Evolutionary conservation across 768 basidiomycete genomes (phyloP), one percentile per base, ranked within the genome.

Genomic region (Chiua virens): DNA sequence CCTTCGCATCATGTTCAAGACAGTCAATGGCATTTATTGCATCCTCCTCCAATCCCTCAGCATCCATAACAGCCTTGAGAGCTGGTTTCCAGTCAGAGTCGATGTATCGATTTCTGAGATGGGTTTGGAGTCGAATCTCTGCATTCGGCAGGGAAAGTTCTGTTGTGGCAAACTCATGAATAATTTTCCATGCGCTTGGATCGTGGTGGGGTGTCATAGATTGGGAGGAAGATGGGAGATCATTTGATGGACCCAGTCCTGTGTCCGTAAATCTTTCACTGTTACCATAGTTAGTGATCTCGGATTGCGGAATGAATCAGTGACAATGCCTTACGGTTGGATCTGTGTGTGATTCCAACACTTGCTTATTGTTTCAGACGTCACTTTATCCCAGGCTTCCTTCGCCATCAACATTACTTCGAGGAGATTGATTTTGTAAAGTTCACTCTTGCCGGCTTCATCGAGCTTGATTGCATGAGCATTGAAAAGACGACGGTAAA

Each of bases 401-500:
- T 30, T 30, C 13, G 30, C 30, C 30, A 30, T 11, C 5, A 14
- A 5, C 50, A 52, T 52, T 7, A 27, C 38, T 9, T 52, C 45
- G n/a, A 46, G 50, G 35, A 52, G 37, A 21, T 52, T 32, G 10
- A 45, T 52, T 18, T 46, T 52, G 13, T 52, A 52, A 21, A 46
- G 40, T 8, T 52, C 38, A n/a, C 6, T 6, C 3, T 40, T 30
- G 4, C 44, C 50, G 3, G 43, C 28, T n/a, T 52, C 38, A 34
- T 52, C 38, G 15, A 46, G 44, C 5, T 46, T 28, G 5, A 41
- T 23, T 45, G 44, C 45, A n/a, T n/a, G n/a, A n/a, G n/a, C n/a
- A n/a, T n/a, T 21, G 30, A 28, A 52, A 38, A 13, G 30, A 52
- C 28, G 41, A 42, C 71, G 40, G 65, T 66, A 22, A 63, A 59